Base-by-base conservation (phyloP, 306 rosid species). In the Trifolium dubium region DNA sequence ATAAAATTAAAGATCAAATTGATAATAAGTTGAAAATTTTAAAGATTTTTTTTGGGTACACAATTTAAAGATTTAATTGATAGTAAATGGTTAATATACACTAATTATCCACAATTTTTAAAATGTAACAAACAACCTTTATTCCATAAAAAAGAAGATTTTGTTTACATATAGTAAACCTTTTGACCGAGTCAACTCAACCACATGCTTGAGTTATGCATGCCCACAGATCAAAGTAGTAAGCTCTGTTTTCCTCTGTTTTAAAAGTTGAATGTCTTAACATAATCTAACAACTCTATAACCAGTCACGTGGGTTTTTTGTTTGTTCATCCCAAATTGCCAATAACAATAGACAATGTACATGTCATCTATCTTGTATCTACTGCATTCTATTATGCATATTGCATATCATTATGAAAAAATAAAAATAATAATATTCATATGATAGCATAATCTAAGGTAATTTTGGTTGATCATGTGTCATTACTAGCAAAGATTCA, bases 291-390 rank as follows among this genome's bases (percentile, higher is more conserved):
- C 58, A 29, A 39, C 49, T 67, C 58, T 8, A 30, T 67, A 6
- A 74, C 40, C n/a, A 39, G 10, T 74, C 84, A 80, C 64, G 80
- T 80, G 80, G 66, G 10, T 5, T 61, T 34, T 49, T 49, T 80
- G 32, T 34, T 58, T 67, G 54, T 60, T 58, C 66, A 59, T 47
- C 29, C 2, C 60, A 54, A 54, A 19, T 9, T 9, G 60, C 64
- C 47, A 72, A 10, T 34, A 49, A 31, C 58, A 67, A 23, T 41
- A 9, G 3, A 39, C 60, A 44, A 71, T 13, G 44, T 73, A 71
- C 69, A 34, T 78, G 72, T 8, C 49, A 62, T 50, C 39, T 37
- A 8, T 64, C 10, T 60, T 34, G 0, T 49, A 23, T 19, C 18
- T 35, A 6, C 23, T 23, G 35, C 64, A 28, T 51, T 23, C 60